Base-by-base conservation (phyloP, 495 filamentous ascomycete species). In the Evansstolkia leycettana region DNA sequence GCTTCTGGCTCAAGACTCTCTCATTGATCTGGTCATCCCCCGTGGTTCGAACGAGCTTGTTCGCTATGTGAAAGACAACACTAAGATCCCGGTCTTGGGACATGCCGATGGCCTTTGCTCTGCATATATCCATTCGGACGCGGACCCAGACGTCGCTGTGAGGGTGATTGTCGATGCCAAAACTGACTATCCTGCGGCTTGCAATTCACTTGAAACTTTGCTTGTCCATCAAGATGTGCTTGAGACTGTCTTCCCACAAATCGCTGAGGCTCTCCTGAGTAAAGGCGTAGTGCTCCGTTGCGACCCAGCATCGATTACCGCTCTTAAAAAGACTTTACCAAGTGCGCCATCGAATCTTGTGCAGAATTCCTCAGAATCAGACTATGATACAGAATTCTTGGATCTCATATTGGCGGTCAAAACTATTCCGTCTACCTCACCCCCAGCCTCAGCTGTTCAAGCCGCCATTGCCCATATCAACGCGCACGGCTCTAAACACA, bases 91-190 rank as follows among this genome's bases (percentile, higher is more conserved):
- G 0, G 92, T 99, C 5, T 75, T 99, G 17, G 90, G 90, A 23
- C 90, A 99, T 52, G 92, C 90, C 9, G 92, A 99, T 52, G 90
- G 90, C 18, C 70, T 96, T 38, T 98, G 90, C 65, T 75, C 75
- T 38, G 78, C 88, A 38, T 99, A 94, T 59, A 72, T 99, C 20
- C 82, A 88, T 45, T 58, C 69, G 9, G 82, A 88, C 30, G 89
- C 84, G 17, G 78, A 89, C 42, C 58, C 62, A 14, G 61, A 72
- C 16, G 78, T 78, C 49, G 82, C 84, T 17, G 70, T 75, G 9
- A 80, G 78, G 36, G 80, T 95, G 14, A 65, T 96, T 12, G 62
- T 94, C 42, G 92, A 99, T 58, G 80, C 89, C 14, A 99, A 99
- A 57, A 82, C 80, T 5, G 75, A 78, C 55, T 99, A 99, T 55